Evolutionary conservation across 2,329 filamentous ascomycete species (phyloP).

Genomic region (Hypoxylon sp.): DNA sequence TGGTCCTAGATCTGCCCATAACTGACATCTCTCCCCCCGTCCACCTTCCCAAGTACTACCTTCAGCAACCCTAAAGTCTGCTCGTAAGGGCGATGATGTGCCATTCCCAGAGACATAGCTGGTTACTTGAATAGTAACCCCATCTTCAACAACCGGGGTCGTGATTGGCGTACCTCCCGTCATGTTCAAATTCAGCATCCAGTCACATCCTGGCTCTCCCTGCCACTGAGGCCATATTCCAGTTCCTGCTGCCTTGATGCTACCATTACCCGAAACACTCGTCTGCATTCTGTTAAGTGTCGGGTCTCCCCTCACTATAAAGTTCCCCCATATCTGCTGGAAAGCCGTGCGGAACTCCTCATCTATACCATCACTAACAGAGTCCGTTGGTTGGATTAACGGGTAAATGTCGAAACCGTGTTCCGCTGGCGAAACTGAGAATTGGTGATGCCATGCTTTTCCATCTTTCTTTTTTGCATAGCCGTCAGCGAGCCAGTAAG

Average conservation of each 20-base stretch:
- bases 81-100: slow-evolving; percentile 40
- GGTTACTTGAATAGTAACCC: slow-evolving; percentile 47
- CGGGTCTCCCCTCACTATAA: slow-evolving; percentile 59
- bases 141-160: slow-evolving; percentile 29
- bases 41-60: slow-evolving; percentile 63
- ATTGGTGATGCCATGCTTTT: slow-evolving; percentile 63
- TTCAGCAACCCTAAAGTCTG: slow-evolving; percentile 56
- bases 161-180: slow-evolving; percentile 56
- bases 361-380: slow-evolving; percentile 39
- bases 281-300: slow-evolving; percentile 54
- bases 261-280: slow-evolving; percentile 47
- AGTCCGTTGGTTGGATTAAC: slow-evolving; percentile 52
- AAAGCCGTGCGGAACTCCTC: slow-evolving; percentile 54
- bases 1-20: slow-evolving; percentile 55
- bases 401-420: slow-evolving; percentile 58
- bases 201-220: slow-evolving; percentile 51
- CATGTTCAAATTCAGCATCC: slow-evolving; percentile 61
- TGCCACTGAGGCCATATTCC: slow-evolving; percentile 55
- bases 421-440: slow-evolving; percentile 57
- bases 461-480: slow-evolving; percentile 53
- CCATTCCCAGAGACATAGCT: slow-evolving; percentile 54
- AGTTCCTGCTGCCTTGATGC: slow-evolving; percentile 49
- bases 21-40: slow-evolving; percentile 60
- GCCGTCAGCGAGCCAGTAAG: slow-evolving; percentile 67
- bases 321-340: slow-evolving; percentile 62